A percentile compares a stretch with the other conserved stretches of the same genome.
phyloP scores from a whole-genome alignment of 2,329 filamentous ascomycete species.

The Alternaria sp. region DNA sequence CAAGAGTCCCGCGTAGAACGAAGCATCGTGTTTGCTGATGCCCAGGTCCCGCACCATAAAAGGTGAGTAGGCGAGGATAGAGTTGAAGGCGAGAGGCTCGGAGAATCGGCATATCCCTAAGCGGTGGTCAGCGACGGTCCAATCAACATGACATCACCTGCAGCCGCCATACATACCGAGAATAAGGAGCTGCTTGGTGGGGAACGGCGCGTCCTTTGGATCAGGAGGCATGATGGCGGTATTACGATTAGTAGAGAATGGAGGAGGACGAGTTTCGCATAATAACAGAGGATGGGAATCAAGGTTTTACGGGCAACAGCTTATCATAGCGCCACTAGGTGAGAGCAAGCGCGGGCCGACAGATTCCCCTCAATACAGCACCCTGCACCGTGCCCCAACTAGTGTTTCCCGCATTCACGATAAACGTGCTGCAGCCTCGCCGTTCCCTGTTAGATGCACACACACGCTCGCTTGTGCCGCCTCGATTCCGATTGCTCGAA shows the following conservation, averaged over 20 bases:
- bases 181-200: slow-evolving; percentile 55
- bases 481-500: slow-evolving; percentile 8
- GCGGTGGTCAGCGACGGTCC: slow-evolving; percentile 24
- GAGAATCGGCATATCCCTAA: slow-evolving; percentile 89
- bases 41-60: slow-evolving; percentile 49
- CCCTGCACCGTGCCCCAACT: slow-evolving; percentile 17
- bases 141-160: slow-evolving; percentile 24
- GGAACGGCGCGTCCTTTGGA: slow-evolving; percentile 50
- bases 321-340: slow-evolving; percentile 24
- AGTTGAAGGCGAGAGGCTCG: slow-evolving; percentile 91
- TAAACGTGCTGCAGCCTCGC: slow-evolving; percentile 21
- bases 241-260: slow-evolving; percentile 21
- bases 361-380: slow-evolving; percentile 18
- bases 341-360: slow-evolving; percentile 25
- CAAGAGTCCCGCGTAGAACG: slow-evolving; percentile 84
- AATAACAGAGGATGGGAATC: slow-evolving; percentile 16
- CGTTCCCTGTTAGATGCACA: slow-evolving; percentile 12
- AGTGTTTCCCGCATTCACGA: slow-evolving; percentile 16
- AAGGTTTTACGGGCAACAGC: slow-evolving; percentile 26
- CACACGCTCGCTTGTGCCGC: slow-evolving; percentile 21
- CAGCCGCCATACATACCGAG: slow-evolving; percentile 40
- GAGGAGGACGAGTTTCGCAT: slow-evolving; percentile 22
- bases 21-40: slow-evolving; percentile 56
- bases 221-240: slow-evolving; percentile 35
- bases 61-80: slow-evolving; percentile 81